Evolutionary conservation across 2,329 filamentous ascomycete species (phyloP).

Genomic region (Periconia sp.): DNA sequence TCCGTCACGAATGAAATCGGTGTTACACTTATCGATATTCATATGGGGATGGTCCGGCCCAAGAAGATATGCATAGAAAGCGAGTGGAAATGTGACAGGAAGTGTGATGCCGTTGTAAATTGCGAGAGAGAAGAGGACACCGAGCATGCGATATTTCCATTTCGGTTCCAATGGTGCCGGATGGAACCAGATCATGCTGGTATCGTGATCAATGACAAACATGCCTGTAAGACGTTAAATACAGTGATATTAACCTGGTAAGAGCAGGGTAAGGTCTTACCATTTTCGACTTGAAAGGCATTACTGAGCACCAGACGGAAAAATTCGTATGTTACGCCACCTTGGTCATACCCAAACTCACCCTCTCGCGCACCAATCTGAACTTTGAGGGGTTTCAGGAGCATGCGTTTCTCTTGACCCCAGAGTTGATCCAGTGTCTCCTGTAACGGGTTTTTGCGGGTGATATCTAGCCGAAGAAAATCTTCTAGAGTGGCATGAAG

Average conservation of each 20-base stretch:
- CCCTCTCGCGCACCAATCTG: conserved; percentile 77
- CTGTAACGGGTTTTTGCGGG: conserved; percentile 43
- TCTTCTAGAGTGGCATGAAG: conserved; percentile 40
- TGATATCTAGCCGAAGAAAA: conserved; percentile 49
- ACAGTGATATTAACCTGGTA: no score
- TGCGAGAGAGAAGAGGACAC: conserved; percentile 83
- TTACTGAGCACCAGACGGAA: conserved; percentile 83
- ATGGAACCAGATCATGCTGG: conserved; percentile 84
- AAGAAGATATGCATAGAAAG: conserved; percentile 79
- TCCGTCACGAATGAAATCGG: conserved; percentile 82
- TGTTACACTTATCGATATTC: not conserved
- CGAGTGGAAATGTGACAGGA: conserved; percentile 83
- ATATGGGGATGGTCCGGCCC: conserved; percentile 65
- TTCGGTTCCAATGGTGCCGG: conserved; percentile 78
- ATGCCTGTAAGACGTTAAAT: conserved; percentile 49
- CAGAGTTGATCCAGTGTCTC: conserved; percentile 79
- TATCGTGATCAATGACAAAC: conserved; percentile 76
- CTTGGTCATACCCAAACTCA: conserved; percentile 89
- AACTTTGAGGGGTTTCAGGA: conserved; percentile 84
- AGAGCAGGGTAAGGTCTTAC: conserved; percentile 41
- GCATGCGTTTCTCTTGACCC: conserved; percentile 78
- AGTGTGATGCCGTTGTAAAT: conserved; percentile 92
- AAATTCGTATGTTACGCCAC: conserved; percentile 95
- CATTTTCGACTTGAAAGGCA: conserved; percentile 75
- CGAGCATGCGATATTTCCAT: conserved; percentile 89